These are phyloP conservation scores for Russula ochroleuca DNA, from an alignment of 768 basidiomycete genomes.

Conservation along the genomic window DNA sequence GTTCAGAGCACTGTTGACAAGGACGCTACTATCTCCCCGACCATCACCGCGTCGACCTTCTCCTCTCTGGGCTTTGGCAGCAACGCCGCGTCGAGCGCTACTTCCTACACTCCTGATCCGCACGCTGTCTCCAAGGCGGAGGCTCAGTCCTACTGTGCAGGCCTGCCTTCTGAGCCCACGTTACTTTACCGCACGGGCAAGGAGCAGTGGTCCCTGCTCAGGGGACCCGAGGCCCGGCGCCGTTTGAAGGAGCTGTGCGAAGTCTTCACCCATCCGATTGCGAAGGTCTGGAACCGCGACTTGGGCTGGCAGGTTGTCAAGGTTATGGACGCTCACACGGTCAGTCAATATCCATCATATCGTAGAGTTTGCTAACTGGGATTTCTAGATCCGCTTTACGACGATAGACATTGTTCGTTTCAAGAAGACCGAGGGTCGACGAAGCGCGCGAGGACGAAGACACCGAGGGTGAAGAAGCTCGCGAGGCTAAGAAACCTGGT, in stretches of 20 bases:
- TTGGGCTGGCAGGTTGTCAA: constrained; percentile 34
- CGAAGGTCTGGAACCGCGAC: constrained; percentile 33
- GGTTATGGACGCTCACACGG: constrained; percentile 31
- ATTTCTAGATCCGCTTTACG: constrained; percentile 35
- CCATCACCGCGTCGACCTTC: neutral
- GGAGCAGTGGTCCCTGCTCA: constrained; percentile 27
- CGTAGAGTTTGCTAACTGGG: constrained; percentile 29
- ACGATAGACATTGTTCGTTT: constrained; percentile 38
- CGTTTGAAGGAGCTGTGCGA: constrained; percentile 33
- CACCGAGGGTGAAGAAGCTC: constrained; percentile 8
- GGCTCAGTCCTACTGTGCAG: constrained; percentile 33
- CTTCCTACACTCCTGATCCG: too few relatives aligned
- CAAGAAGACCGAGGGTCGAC: constrained; percentile 29
- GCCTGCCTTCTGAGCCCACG: constrained; percentile 33
- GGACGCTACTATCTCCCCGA: neutral
- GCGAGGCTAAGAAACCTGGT: neutral
- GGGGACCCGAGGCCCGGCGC: constrained; percentile 24
- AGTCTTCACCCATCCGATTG: constrained; percentile 36
- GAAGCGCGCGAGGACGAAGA: constrained; percentile 26
- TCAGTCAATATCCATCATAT: constrained; percentile 33
- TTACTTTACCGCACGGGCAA: constrained; percentile 33
- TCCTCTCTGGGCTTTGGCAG: neutral
- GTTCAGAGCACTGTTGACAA: neutral
- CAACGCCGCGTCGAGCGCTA: neutral
- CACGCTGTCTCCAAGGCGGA: too few relatives aligned